A percentile compares a stretch with the other conserved stretches of the same genome.
Conservation (phyloP, 2,329 filamentous ascomycete species). For the Ophiostoma tasmaniense region DNA sequence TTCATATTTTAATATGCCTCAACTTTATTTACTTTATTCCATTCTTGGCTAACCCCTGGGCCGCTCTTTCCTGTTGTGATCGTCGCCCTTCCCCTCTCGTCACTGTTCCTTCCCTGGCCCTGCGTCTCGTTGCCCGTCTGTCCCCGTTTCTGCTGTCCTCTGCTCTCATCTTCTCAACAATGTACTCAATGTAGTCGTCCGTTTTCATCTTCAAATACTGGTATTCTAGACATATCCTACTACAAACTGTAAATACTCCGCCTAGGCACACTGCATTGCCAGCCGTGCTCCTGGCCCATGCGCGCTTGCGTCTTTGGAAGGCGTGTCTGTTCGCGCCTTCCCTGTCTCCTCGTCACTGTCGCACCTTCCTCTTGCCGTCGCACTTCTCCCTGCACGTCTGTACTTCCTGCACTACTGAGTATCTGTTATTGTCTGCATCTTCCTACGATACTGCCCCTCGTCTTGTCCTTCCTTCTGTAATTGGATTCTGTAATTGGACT, state of each 20-base stretch:
- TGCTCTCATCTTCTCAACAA: too few species aligned
- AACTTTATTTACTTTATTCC: neutral
- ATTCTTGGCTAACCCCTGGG: conserved; percentile 7
- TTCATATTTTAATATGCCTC: neutral
- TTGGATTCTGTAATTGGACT: neutral
- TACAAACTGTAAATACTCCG: neutral
- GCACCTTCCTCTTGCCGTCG: conserved; percentile 1
- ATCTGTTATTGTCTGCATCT: neutral
- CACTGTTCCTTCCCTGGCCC: conserved; percentile 5
- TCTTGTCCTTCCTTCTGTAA: neutral
- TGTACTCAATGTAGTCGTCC: too few species aligned
- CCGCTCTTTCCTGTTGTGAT: conserved; percentile 17
- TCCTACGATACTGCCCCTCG: neutral
- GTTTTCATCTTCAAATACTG: too few species aligned
- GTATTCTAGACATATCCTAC: too few species aligned
- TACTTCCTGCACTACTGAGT: too few species aligned
- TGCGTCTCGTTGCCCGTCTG: neutral
- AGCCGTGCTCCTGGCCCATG: neutral
- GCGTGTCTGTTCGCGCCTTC: neutral
- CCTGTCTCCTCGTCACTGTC: neutral
- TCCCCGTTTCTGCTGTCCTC: neutral
- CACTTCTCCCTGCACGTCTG: neutral
- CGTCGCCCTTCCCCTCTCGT: conserved; percentile 13
- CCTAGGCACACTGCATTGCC: neutral
- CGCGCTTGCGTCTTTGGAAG: neutral